Percentiles rank a stretch among this genome's conserved stretches.
Conservation (phyloP, 2,329 filamentous ascomycete species). For the Fusarium duplospermum region DNA sequence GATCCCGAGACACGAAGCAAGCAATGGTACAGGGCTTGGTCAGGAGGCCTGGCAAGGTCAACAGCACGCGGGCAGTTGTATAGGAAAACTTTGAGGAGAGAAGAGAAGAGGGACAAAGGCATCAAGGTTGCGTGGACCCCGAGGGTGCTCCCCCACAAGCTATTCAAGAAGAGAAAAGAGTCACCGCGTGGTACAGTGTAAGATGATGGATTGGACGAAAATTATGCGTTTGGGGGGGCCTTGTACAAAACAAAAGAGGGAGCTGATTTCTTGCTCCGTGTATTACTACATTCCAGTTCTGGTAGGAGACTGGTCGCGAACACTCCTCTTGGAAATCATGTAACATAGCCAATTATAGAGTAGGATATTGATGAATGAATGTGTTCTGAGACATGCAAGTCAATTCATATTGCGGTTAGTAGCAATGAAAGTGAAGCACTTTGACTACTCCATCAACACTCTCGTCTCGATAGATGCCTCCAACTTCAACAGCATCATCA, state of each 20-base stretch:
- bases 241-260: background rate
- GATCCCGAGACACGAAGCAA: slow-evolving; percentile 55
- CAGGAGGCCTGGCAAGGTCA: slow-evolving; percentile 52
- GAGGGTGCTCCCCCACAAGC: slow-evolving; percentile 25
- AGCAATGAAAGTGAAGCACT: background rate
- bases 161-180: background rate
- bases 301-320: slow-evolving; percentile 1
- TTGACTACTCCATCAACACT: background rate
- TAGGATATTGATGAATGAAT: background rate
- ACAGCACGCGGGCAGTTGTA: slow-evolving; percentile 68
- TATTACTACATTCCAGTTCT: slow-evolving; percentile 17
- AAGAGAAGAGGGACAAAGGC: slow-evolving; percentile 60
- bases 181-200: background rate
- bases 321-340: slow-evolving; percentile 16
- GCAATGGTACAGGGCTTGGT: slow-evolving; percentile 61
- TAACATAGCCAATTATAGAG: slow-evolving; percentile 8
- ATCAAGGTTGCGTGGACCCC: slow-evolving; percentile 60
- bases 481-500: background rate
- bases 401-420: background rate
- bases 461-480: background rate
- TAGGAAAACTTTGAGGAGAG: slow-evolving; percentile 65
- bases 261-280: slow-evolving; percentile 19
- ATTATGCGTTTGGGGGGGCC: background rate
- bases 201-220: background rate
- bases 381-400: background rate